A percentile compares a stretch with the other conserved stretches of the same genome.
phyloP scores from a whole-genome alignment of 164 flowering plant genomes.

The Sedum album region DNA sequence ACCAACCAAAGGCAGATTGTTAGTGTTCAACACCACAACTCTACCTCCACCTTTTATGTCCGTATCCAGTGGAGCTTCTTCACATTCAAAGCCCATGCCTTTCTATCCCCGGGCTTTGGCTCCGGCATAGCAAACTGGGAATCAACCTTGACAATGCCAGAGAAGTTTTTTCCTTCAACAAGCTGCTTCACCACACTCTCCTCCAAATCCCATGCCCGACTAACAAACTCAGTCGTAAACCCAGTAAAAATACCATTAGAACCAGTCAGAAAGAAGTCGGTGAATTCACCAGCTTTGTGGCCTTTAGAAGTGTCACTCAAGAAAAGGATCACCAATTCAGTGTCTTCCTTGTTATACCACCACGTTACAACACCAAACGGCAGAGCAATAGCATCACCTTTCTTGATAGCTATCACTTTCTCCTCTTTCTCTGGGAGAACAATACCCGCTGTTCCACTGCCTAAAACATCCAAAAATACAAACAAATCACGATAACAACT shows the following conservation, averaged over 20 bases:
- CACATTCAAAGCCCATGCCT: slow-evolving; percentile 61
- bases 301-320: slow-evolving; percentile 63
- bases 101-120: slow-evolving; percentile 40
- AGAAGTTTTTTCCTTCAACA: slow-evolving; percentile 40
- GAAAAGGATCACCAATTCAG: slow-evolving; percentile 64
- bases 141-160: too few relatives aligned
- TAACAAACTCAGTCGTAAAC: slow-evolving; percentile 66
- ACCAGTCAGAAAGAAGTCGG: slow-evolving; percentile 60
- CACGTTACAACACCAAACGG: slow-evolving; percentile 78
- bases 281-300: slow-evolving; percentile 67
- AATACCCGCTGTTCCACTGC: slow-evolving; percentile 63
- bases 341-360: slow-evolving; percentile 75
- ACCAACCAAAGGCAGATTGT: too few relatives aligned
- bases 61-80: slow-evolving; percentile 77
- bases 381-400: slow-evolving; percentile 72
- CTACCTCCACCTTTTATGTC: slow-evolving; percentile 65
- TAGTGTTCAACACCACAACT: slow-evolving; percentile 64
- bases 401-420: slow-evolving; percentile 60
- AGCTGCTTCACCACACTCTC: slow-evolving; percentile 39
- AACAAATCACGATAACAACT: background rate
- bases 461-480: slow-evolving; percentile 23
- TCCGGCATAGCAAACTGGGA: slow-evolving; percentile 62
- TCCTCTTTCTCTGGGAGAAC: slow-evolving; percentile 77
- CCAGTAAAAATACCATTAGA: slow-evolving; percentile 65
- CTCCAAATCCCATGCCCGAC: slow-evolving; percentile 64